Percentiles rank a stretch among this genome's conserved stretches.
phyloP scores from a whole-genome alignment of 2,329 filamentous ascomycete genomes.

The Lasiodiplodia gonubiensis region DNA sequence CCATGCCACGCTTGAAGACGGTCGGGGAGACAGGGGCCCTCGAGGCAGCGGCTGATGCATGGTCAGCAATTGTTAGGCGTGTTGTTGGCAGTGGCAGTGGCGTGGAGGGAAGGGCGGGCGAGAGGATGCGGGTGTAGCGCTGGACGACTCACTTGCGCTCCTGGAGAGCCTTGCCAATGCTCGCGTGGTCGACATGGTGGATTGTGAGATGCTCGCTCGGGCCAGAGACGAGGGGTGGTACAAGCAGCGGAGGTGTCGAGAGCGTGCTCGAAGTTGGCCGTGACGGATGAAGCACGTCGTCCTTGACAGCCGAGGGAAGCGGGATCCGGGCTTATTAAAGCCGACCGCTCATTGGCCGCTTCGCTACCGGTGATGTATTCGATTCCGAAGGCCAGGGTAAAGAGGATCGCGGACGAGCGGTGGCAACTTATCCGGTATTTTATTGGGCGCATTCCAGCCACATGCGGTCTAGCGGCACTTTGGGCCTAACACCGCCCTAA shows the following conservation, averaged over 20 bases:
- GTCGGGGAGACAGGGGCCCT: constrained; percentile 41
- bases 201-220: constrained; percentile 16
- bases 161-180: constrained; percentile 45
- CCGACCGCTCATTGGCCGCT: constrained; percentile 17
- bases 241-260: constrained; percentile 2
- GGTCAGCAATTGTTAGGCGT: constrained; percentile 13
- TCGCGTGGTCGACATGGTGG: constrained; percentile 45
- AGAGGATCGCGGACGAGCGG: not conserved
- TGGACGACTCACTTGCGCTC: constrained; percentile 42
- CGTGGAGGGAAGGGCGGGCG: constrained; percentile 13
- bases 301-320: constrained; percentile 21
- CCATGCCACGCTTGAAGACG: constrained; percentile 40
- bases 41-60: constrained; percentile 39
- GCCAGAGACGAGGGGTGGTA: constrained; percentile 13
- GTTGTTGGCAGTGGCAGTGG: not conserved
- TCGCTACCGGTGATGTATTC: not conserved
- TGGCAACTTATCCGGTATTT: not conserved
- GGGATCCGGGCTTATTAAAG: constrained; percentile 16
- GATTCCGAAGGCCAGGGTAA: constrained; percentile 14
- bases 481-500: not conserved
- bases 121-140: constrained; percentile 13
- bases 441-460: not conserved
- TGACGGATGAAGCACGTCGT: constrained; percentile 21
- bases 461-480: not conserved
- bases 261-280: constrained; percentile 7